Evolutionary conservation across 106 monocot genomes (phyloP).

Genomic region (Dendrobium nobile): DNA sequence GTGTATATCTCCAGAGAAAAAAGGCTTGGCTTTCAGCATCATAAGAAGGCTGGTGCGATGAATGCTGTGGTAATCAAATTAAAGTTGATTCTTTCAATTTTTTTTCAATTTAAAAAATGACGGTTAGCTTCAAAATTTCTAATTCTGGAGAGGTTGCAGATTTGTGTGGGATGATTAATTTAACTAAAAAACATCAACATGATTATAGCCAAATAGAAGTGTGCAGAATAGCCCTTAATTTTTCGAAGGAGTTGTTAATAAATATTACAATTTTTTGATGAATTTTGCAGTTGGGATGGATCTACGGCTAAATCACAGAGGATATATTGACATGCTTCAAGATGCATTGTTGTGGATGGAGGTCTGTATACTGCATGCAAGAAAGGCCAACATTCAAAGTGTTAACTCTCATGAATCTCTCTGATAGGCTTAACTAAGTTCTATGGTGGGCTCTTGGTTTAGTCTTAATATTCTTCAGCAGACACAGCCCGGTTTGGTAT

Average conservation of each 20-base stretch:
- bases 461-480: constrained; percentile 93
- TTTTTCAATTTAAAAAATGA: neutral
- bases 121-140: neutral
- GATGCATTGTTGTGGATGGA: constrained; percentile 97
- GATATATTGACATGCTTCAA: constrained; percentile 95
- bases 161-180: constrained; percentile 32
- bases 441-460: constrained; percentile 93
- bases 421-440: constrained; percentile 85
- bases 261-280: neutral
- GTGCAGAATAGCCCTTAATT: too few relatives aligned
- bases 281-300: constrained; percentile 80
- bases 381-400: constrained; percentile 90
- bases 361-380: constrained; percentile 96
- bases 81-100: neutral
- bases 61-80: constrained; percentile 65
- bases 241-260: too few relatives aligned
- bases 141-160: constrained; percentile 19
- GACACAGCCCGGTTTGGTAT: constrained; percentile 82
- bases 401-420: constrained; percentile 89
- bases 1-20: constrained; percentile 98
- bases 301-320: constrained; percentile 96
- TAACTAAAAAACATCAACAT: too few relatives aligned
- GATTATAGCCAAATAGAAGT: too few relatives aligned
- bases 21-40: constrained; percentile 90
- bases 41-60: constrained; percentile 99